Conservation (phyloP, 768 basidiomycete genomes). For the Kondoa malvinella region DNA sequence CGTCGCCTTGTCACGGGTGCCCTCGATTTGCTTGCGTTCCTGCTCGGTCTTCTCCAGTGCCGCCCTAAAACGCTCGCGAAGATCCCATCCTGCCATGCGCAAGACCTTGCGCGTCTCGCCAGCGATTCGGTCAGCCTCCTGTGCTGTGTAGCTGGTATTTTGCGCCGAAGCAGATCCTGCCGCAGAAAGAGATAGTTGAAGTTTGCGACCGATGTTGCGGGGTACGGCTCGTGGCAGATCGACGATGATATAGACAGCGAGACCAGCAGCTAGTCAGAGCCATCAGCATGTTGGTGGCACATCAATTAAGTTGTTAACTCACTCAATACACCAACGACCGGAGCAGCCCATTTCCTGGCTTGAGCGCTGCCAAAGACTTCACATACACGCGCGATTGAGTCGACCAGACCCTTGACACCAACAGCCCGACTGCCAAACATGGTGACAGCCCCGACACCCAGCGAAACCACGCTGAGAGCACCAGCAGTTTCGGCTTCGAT, state of each 20-base stretch:
- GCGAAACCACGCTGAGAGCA: slow-evolving; percentile 51
- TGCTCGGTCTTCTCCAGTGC: slow-evolving; percentile 62
- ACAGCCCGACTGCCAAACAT: slow-evolving; percentile 50
- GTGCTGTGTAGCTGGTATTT: slow-evolving; percentile 18
- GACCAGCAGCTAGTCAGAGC: slow-evolving; percentile 39
- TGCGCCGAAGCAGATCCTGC: background rate
- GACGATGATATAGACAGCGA: slow-evolving; percentile 61
- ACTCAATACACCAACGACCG: slow-evolving; percentile 56
- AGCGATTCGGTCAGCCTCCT: slow-evolving; percentile 51
- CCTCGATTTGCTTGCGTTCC: slow-evolving; percentile 43
- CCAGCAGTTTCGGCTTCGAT: slow-evolving; percentile 41
- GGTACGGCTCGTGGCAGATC: slow-evolving; percentile 82
- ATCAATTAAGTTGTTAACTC: slow-evolving; percentile 4
- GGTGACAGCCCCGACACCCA: slow-evolving; percentile 30
- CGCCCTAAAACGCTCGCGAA: slow-evolving; percentile 58
- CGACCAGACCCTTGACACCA: slow-evolving; percentile 75
- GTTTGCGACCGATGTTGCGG: slow-evolving; percentile 67
- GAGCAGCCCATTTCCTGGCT: slow-evolving; percentile 70
- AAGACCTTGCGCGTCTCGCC: slow-evolving; percentile 87
- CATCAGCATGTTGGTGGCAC: background rate
- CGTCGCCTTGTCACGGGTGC: slow-evolving; percentile 47
- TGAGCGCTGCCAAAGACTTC: slow-evolving; percentile 59
- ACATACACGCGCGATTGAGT: slow-evolving; percentile 54
- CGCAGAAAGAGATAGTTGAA: slow-evolving; percentile 31
- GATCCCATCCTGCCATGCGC: slow-evolving; percentile 73